These are phyloP conservation scores for Magnaporthiopsis rhizophila DNA, from an alignment of 2,329 filamentous ascomycete genomes.

Conservation along the genomic window DNA sequence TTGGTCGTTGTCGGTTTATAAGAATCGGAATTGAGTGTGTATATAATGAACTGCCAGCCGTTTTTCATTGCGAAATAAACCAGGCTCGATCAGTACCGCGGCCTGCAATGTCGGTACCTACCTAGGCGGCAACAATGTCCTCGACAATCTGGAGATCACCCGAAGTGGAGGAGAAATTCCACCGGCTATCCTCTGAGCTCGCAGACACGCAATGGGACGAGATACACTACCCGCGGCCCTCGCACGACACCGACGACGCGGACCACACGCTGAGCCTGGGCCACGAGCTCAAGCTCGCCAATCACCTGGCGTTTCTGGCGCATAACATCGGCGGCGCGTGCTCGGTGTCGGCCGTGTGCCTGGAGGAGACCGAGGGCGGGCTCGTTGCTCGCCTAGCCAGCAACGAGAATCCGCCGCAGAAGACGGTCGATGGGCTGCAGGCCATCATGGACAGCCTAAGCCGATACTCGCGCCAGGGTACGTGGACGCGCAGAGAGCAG, in stretches of 20 bases:
- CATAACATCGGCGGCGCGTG: background rate
- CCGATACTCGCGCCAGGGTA: background rate
- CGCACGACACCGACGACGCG: background rate
- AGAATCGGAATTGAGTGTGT: background rate
- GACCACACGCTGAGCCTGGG: background rate
- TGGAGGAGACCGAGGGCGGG: conserved; percentile 3
- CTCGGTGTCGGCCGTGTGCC: conserved; percentile 5
- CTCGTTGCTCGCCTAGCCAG: conserved; percentile 5
- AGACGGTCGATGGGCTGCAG: conserved; percentile 1
- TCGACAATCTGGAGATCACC: background rate
- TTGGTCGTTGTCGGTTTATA: background rate
- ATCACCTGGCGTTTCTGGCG: conserved; percentile 6
- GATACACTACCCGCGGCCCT: background rate
- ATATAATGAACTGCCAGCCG: background rate
- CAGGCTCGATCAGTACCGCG: background rate
- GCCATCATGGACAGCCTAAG: conserved; percentile 1
- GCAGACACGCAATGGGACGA: background rate
- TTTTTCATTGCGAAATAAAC: background rate
- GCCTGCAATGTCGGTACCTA: background rate
- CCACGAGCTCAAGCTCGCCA: conserved; percentile 7
- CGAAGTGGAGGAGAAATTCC: background rate
- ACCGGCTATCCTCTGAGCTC: background rate
- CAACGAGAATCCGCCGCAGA: conserved; percentile 1
- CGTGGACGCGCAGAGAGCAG: background rate
- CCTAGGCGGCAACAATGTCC: background rate